phyloP scores from a whole-genome alignment of 192 early-diverging fungal genomes.

The Glomus cerebriforme region DNA sequence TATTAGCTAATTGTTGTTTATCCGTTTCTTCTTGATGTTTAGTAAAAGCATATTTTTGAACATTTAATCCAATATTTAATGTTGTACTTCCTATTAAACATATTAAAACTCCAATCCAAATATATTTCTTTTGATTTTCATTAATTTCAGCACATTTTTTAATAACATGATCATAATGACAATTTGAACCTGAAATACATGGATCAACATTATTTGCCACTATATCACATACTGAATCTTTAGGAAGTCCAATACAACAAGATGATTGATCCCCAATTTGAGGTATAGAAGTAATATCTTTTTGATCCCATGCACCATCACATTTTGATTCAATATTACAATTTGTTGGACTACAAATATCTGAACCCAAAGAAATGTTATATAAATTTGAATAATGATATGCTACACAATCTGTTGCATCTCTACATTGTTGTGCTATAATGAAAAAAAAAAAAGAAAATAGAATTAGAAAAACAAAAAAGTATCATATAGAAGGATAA shows the following conservation, averaged over 20 bases:
- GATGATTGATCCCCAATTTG: slow-evolving; percentile 38
- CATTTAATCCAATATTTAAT: slow-evolving; percentile 76
- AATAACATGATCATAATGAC: slow-evolving; percentile 10
- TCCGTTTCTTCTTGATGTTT: slow-evolving; percentile 59
- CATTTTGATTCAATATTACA: slow-evolving; percentile 66
- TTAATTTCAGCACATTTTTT: slow-evolving; percentile 38
- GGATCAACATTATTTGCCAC: slow-evolving; percentile 52
- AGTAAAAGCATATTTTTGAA: slow-evolving; percentile 77
- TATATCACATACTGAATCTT: slow-evolving; percentile 46
- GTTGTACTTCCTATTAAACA: slow-evolving; percentile 65
- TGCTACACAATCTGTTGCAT: slow-evolving; percentile 54
- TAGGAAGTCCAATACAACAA: slow-evolving; percentile 57
- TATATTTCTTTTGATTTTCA: slow-evolving; percentile 41
- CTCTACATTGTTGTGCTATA: slow-evolving; percentile 51
- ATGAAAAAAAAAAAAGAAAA: slow-evolving; percentile 11
- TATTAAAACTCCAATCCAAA: slow-evolving; percentile 78
- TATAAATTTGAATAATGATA: slow-evolving; percentile 44
- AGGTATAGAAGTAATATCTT: slow-evolving; percentile 44
- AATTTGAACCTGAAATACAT: slow-evolving; percentile 36
- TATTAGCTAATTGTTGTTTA: slow-evolving; percentile 31
- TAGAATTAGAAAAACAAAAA: slow-evolving; percentile 7
- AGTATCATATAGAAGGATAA: no score
- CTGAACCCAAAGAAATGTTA: slow-evolving; percentile 34
- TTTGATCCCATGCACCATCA: slow-evolving; percentile 60
- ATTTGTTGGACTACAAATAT: slow-evolving; percentile 52